Evolutionary conservation across 768 basidiomycete genomes (phyloP).

Genomic region (Postia placenta): DNA sequence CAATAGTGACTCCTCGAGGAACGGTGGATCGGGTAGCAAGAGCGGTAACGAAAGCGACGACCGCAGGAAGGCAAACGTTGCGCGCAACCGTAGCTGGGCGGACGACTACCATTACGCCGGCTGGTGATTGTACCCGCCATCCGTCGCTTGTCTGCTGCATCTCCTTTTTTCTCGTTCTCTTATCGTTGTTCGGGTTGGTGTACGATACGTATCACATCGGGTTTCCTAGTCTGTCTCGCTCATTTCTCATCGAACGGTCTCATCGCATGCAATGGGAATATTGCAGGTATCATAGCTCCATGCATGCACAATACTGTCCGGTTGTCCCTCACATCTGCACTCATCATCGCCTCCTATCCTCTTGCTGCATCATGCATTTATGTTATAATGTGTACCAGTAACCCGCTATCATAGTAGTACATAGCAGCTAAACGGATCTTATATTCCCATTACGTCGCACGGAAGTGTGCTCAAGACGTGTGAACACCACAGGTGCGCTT

Average conservation of each 20-base stretch:
- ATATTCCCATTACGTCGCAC: no score
- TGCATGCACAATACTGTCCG: slow-evolving; percentile 2
- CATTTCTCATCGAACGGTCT: slow-evolving; percentile 1
- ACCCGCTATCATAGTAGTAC: slow-evolving; percentile 6
- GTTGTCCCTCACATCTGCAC: background rate
- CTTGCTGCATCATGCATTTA: slow-evolving; percentile 6
- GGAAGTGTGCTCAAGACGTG: no score
- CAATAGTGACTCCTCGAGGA: slow-evolving; percentile 9
- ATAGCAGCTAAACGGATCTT: no score
- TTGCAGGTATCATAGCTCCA: background rate
- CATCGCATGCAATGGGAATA: background rate
- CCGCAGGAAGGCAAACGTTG: slow-evolving; percentile 37
- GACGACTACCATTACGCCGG: slow-evolving; percentile 62
- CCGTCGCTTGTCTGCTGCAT: slow-evolving; percentile 1
- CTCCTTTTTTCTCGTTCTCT: slow-evolving; percentile 6
- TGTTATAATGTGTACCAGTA: slow-evolving; percentile 18
- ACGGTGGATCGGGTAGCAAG: slow-evolving; percentile 1
- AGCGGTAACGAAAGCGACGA: slow-evolving; percentile 18
- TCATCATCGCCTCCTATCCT: slow-evolving; percentile 5
- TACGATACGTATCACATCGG: slow-evolving; percentile 9
- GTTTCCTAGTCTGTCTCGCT: slow-evolving; percentile 4
- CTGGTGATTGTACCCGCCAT: slow-evolving; percentile 38
- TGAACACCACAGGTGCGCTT: no score
- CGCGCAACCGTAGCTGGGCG: slow-evolving; percentile 62
- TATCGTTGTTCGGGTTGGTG: slow-evolving; percentile 2